Percentiles rank a stretch among this genome's conserved stretches.
These are phyloP conservation scores for Xylaria venustula DNA, from an alignment of 495 filamentous ascomycete species.

Conservation along the genomic window DNA sequence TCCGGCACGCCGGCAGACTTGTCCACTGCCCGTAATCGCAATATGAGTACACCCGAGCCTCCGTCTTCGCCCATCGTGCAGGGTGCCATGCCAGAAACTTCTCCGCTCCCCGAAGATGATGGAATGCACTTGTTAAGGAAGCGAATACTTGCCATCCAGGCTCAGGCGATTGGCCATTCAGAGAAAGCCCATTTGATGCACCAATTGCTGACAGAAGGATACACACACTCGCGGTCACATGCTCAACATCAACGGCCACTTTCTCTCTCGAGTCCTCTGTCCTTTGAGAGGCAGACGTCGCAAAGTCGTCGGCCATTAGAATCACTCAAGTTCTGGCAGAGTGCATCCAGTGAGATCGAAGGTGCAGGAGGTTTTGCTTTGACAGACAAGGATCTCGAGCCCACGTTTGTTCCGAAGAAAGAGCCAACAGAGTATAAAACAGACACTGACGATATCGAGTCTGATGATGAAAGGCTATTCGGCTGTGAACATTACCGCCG, in stretches of 20 bases:
- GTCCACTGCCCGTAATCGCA: not conserved
- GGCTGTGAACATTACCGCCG: constrained; percentile 93
- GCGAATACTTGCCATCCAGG: constrained; percentile 75
- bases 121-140: constrained; percentile 76
- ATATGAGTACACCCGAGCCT: constrained; percentile 5
- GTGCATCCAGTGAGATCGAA: constrained; percentile 28
- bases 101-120: constrained; percentile 79
- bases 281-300: constrained; percentile 23
- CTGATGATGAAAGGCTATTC: constrained; percentile 48
- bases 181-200: constrained; percentile 87
- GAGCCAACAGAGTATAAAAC: constrained; percentile 17
- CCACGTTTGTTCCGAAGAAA: constrained; percentile 58
- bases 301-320: constrained; percentile 24
- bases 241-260: constrained; percentile 30
- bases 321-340: constrained; percentile 42
- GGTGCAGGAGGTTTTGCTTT: constrained; percentile 60
- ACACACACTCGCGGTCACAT: constrained; percentile 50
- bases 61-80: constrained; percentile 4
- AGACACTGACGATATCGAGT: constrained; percentile 43
- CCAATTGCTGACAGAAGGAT: constrained; percentile 75
- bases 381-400: constrained; percentile 65
- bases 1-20: constrained; percentile 1
- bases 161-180: constrained; percentile 57
- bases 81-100: not conserved
- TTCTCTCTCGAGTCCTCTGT: constrained; percentile 30